Conservation (phyloP, 345 rosid genomes). For the Orychophragmus violaceus region DNA sequence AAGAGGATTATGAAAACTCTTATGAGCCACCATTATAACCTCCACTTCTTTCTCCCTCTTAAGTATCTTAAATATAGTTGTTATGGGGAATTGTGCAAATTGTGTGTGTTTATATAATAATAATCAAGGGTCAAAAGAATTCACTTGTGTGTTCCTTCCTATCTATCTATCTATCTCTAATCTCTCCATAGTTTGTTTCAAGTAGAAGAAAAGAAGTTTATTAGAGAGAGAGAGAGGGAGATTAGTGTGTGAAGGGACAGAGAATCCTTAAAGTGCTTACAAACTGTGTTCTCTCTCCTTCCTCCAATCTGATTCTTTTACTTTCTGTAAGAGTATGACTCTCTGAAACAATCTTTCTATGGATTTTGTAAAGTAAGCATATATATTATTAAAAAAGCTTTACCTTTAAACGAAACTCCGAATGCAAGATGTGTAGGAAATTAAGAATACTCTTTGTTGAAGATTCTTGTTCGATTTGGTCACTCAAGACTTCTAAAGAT, state of each 20-base stretch:
- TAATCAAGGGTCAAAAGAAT: conserved; percentile 8
- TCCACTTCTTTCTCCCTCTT: neutral
- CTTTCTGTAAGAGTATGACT: conserved; percentile 18
- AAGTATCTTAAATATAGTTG: neutral
- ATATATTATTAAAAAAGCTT: neutral
- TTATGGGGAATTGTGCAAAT: conserved; percentile 29
- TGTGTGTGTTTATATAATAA: conserved; percentile 2
- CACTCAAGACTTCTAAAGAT: neutral
- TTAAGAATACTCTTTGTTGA: neutral
- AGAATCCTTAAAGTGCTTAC: conserved; percentile 21
- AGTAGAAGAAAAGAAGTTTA: conserved; percentile 28
- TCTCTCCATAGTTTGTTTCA: conserved; percentile 20
- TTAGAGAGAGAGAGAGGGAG: neutral
- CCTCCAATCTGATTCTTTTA: conserved; percentile 19
- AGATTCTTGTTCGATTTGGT: neutral
- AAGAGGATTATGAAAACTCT: conserved; percentile 31
- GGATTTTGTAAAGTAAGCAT: neutral
- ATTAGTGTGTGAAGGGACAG: conserved; percentile 10
- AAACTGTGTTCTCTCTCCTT: conserved; percentile 19
- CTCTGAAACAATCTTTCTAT: conserved; percentile 7
- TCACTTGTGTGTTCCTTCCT: neutral
- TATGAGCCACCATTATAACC: conserved; percentile 21
- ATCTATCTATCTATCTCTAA: conserved; percentile 2
- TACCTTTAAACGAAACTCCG: neutral
- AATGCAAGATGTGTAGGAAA: neutral